phyloP scores from a whole-genome alignment of 331 rosid species.

The Pyracantha coccinea region DNA sequence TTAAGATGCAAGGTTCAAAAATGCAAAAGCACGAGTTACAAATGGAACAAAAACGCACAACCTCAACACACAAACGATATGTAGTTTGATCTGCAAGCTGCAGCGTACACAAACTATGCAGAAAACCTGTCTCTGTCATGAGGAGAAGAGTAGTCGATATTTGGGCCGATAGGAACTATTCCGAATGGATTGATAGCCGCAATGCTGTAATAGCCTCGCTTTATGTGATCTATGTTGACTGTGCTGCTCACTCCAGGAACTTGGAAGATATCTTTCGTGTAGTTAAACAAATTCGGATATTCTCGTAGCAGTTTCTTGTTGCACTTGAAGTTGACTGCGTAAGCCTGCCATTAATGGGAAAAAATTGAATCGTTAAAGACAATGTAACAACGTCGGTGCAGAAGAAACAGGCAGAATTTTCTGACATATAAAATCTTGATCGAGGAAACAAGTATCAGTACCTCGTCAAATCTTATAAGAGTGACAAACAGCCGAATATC shows the following conservation, averaged over 20 bases:
- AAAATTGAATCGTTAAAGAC: background rate
- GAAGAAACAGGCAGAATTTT: background rate
- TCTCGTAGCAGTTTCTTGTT: slow-evolving; percentile 78
- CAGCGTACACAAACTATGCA: slow-evolving; percentile 19
- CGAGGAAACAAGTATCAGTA: slow-evolving; percentile 15
- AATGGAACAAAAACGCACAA: background rate
- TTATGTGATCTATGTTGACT: slow-evolving; percentile 75
- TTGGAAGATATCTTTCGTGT: slow-evolving; percentile 82
- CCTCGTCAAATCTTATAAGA: slow-evolving; percentile 95
- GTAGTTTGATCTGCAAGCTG: background rate
- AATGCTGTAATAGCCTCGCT: slow-evolving; percentile 75
- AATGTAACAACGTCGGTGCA: background rate
- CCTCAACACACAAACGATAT: background rate
- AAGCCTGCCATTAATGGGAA: slow-evolving; percentile 43
- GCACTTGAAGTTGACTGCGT: slow-evolving; percentile 93
- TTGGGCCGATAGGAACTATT: slow-evolving; percentile 62
- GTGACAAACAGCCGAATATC: slow-evolving; percentile 91
- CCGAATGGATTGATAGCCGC: slow-evolving; percentile 83
- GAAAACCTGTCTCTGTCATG: slow-evolving; percentile 69
- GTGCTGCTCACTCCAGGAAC: slow-evolving; percentile 62
- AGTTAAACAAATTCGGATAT: slow-evolving; percentile 72
- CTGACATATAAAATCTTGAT: background rate
- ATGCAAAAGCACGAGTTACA: background rate
- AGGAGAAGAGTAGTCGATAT: slow-evolving; percentile 57
- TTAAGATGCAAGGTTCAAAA: too few species aligned